Base-by-base conservation (phyloP, 371 early-diverging fungal species). In the Dichotomocladium elegans region DNA sequence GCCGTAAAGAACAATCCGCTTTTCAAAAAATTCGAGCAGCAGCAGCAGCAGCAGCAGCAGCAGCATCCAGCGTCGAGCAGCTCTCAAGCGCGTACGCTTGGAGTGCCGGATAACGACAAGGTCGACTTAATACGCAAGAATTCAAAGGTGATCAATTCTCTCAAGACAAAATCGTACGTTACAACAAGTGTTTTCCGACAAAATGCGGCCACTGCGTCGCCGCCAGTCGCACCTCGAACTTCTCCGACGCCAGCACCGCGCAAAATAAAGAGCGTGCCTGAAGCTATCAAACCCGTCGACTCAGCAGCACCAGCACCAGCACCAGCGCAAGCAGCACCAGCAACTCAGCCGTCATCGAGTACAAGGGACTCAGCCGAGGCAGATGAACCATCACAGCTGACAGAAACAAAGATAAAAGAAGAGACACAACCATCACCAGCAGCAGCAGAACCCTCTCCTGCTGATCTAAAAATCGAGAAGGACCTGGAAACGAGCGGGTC, bases 1-100 rank as follows among this genome's bases (percentile, higher is more conserved):
- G 66, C 69, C 9, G 63, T 70, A 19, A 68, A 60, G 19, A 70
- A 54, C 15, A 66, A 58, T 31, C 75, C 75, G 3, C 45, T 74
- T 4, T 61, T 66, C 27, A 66, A 61, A 51, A 63, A 66, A 12
- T 34, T 61, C 21, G 75, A 70, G 42, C 53, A 55, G 19, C 14
- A 33, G 15, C 61, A 40, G n/a, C 34, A 33, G n/a, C 34, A 33
- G n/a, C 34, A 33, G 29, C 47, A 26, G 3, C 31, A 26, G 19
- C 48, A 21, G 4, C 5, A 8, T 14, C 19, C 14, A 17, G 21
- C n/a, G 25, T 21, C 44, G 17, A 17, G 15, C 24, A 21, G 25
- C 15, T 34, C 19, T 15, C 49, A n/a, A 37, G 17, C 37, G 8
- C 37, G 34, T 41, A 26, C 28, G 21, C 52, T 35, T 41, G 41